Conservation (phyloP, 768 basidiomycete genomes). For the Clitopilus hobsonii region DNA sequence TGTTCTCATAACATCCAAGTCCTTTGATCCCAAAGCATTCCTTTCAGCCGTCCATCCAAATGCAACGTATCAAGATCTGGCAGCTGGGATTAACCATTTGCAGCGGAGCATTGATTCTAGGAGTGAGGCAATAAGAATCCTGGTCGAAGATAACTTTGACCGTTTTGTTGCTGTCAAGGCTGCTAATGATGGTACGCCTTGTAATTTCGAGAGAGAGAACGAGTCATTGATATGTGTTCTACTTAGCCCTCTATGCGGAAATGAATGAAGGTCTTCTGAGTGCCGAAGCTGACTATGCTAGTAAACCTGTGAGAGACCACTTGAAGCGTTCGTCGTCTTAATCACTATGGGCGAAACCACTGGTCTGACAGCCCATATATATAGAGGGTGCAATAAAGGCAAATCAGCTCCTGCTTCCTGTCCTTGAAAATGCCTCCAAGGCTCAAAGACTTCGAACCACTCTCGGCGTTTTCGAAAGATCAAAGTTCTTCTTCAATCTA, state of each 20-base stretch:
- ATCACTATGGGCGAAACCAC: neutral
- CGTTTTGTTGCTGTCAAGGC: constrained; percentile 97
- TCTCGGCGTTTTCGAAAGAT: constrained; percentile 91
- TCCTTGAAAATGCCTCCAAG: constrained; percentile 92
- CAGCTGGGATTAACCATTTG: constrained; percentile 69
- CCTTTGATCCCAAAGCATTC: constrained; percentile 94
- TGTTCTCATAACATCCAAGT: constrained; percentile 84
- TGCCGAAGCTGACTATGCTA: constrained; percentile 74
- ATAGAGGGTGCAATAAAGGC: constrained; percentile 89
- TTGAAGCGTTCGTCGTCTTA: constrained; percentile 63
- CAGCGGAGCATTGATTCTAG: constrained; percentile 81
- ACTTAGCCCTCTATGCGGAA: constrained; percentile 77
- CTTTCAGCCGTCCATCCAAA: constrained; percentile 90
- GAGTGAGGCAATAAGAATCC: constrained; percentile 88
- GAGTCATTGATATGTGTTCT: neutral
- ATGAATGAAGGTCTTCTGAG: constrained; percentile 89
- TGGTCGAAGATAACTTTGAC: constrained; percentile 98
- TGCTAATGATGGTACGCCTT: constrained; percentile 78
- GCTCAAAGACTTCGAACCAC: constrained; percentile 91
- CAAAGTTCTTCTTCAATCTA: constrained; percentile 98
- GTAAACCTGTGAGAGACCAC: constrained; percentile 75
- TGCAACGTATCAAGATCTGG: constrained; percentile 90
- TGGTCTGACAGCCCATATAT: neutral
- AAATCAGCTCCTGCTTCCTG: constrained; percentile 92
- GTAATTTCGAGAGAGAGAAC: constrained; percentile 5